Evolutionary conservation across 2,329 filamentous ascomycete species (phyloP).

Genomic region (Apiospora arundinis): DNA sequence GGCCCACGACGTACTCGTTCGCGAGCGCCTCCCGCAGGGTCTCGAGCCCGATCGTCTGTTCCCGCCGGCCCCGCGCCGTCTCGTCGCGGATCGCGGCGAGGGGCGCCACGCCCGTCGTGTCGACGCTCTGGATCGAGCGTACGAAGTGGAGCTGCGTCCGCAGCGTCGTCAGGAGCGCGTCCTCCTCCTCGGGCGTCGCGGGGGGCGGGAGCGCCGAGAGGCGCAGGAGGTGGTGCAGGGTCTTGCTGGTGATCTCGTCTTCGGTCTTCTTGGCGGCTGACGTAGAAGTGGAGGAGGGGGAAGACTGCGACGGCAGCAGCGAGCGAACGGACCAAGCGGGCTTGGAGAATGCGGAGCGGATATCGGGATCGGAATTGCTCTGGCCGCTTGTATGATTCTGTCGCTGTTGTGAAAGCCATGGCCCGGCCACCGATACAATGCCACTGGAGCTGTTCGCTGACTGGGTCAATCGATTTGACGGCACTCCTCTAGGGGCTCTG

Average conservation of each 20-base stretch:
- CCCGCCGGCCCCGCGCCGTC: conserved; percentile 60
- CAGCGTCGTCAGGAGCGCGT: conserved; percentile 74
- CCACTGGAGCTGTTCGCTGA: background rate
- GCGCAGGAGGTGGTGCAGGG: conserved; percentile 84
- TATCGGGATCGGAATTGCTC: conserved; percentile 8
- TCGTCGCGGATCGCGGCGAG: conserved; percentile 84
- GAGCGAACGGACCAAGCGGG: conserved; percentile 86
- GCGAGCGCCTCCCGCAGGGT: conserved; percentile 62
- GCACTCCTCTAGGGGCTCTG: background rate
- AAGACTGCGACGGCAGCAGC: conserved; percentile 61
- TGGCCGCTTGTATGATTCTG: conserved; percentile 19
- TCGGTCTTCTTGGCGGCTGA: conserved; percentile 14
- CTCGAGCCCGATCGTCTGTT: conserved; percentile 65
- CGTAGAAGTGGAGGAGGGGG: conserved; percentile 35
- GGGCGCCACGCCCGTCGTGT: conserved; percentile 76
- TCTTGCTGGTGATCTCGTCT: conserved; percentile 64
- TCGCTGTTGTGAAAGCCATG: conserved; percentile 10
- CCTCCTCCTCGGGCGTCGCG: conserved; percentile 65
- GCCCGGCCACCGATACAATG: background rate
- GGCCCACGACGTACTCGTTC: conserved; percentile 67
- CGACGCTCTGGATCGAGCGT: conserved; percentile 79
- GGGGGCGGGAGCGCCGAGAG: conserved; percentile 87
- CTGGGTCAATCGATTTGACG: background rate
- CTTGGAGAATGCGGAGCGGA: conserved; percentile 63
- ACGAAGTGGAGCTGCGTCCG: conserved; percentile 89